Base-by-base conservation (phyloP, 495 filamentous ascomycete genomes). In the Aspergillus asperescens region DNA sequence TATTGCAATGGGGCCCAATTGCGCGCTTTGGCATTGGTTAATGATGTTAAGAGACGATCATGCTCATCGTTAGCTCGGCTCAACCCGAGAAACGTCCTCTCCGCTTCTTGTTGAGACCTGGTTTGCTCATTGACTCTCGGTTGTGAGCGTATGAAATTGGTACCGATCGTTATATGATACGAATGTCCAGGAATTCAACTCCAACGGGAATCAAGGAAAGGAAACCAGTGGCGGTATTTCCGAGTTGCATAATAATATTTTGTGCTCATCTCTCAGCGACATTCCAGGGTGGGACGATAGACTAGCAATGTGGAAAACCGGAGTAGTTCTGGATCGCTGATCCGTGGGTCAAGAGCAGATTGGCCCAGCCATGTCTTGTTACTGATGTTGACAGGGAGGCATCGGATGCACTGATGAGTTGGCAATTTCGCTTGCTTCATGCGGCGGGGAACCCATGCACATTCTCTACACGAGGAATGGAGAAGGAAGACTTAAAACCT, bases 341-440 rank as follows among this genome's bases (percentile, higher is more conserved):
- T 13, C 42, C 20, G 35, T 37, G 52, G 52, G 56, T 13, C 52
- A 38, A 22, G 46, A 28, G 4, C 45, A 56, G 60, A 54, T 60
- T 66, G 63, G 65, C 56, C 57, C 58, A 61, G 45, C 58, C 58
- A 32, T 58, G 41, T 54, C 58, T 41, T 28, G 52, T 58, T 54
- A 54, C 60, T 38, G 40, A 51, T 46, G 60, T 69, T 72, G 64
- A 65, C 68, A 65, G 69, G 63, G 69, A 71, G 71, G 70, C 72
- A 68, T 72, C 73, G 77, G 78, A 88, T 85, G 87, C 85, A 87
- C 71, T 85, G 86, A 88, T 90, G 87, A 89, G 87, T 83, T 90
- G 87, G 84, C 88, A 89, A 67, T 80, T 80, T 59, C 58, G 60
- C 42, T 67, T 68, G 69, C 55, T 61, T 57, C 47, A 48, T 40